Base-by-base conservation (phyloP, 768 basidiomycete species). In the Boletus sp. region DNA sequence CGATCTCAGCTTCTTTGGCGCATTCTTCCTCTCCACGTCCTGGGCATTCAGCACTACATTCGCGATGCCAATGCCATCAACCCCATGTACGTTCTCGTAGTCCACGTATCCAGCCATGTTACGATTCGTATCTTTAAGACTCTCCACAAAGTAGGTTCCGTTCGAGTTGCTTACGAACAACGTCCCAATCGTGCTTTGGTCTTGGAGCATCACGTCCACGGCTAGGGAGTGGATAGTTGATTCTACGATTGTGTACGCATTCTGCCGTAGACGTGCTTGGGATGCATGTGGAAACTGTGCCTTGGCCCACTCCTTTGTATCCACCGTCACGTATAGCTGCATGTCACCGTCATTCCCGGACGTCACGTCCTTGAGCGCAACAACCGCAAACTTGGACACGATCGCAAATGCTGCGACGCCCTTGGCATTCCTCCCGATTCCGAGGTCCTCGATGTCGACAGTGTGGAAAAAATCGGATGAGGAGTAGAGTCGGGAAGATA, bases 221-320 rank as follows among this genome's bases (percentile, higher is more conserved):
- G 89, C 92, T 28, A 99, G 81, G 7, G 95, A 98, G 69, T 98
- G 94, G 0, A 87, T 86, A 9, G 93, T 95, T 4, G 88, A 90
- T 73, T 98, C 94, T 57, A 99, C 89, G 64, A 99, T 86, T 10
- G 97, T 99, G 70, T 99, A 98, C 7, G 92, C 91, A 68, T 96
- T 95, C 75, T 95, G 93, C 7, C 86, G 82, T 14, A 97, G 80
- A 36, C 81, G 80, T 2, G 89, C 87, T 3, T 83, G 85, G 0
- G 85, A 87, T 3, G 90, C 87, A 67, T 97, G 97, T 3, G 97
- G 97, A 78, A 99, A 98, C 57, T 86, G 85, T 2, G 92, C 94
- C 63, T 87, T 85, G 2, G 89, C 87, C 94, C 94, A 99, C 2
- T 77, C 81, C 65, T 82, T 80, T 7, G 90, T 86, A 70, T 98